These are phyloP conservation scores for Rhynchospora tenuis DNA, from an alignment of 176 grass and related monocot species.

Conservation along the genomic window DNA sequence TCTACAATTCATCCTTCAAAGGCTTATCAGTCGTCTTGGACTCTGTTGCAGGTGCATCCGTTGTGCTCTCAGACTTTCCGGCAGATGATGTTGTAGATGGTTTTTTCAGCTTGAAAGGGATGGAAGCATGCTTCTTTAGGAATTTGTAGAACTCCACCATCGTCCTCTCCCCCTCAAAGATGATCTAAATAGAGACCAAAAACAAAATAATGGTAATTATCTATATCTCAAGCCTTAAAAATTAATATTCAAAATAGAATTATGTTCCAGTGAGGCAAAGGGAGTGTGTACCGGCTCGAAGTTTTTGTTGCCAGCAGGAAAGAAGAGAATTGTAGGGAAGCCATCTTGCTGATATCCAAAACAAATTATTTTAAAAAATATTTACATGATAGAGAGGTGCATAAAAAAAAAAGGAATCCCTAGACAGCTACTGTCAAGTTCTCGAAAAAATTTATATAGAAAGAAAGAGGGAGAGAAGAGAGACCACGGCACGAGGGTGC, in stretches of 20 bases:
- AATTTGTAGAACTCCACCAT: conserved; percentile 91
- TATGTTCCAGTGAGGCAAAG: conserved; percentile 14
- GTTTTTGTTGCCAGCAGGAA: conserved; percentile 86
- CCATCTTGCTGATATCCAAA: conserved; percentile 57
- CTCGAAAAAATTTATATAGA: no score
- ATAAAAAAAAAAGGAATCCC: background rate
- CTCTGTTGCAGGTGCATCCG: background rate
- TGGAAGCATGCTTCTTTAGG: conserved; percentile 80
- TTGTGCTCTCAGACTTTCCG: background rate
- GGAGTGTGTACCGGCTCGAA: conserved; percentile 69
- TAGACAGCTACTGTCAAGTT: no score
- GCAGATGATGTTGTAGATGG: conserved; percentile 19
- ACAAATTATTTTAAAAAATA: conserved; percentile 3
- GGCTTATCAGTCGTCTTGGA: conserved; percentile 11
- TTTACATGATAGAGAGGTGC: conserved; percentile 7
- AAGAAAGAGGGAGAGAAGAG: background rate
- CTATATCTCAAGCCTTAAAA: background rate
- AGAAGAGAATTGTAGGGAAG: conserved; percentile 91
- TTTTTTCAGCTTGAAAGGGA: conserved; percentile 83
- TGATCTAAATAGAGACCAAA: conserved; percentile 37
- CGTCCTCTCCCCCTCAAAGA: conserved; percentile 62
- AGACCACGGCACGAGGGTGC: conserved; percentile 77
- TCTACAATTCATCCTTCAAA: conserved; percentile 79
- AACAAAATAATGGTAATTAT: background rate
- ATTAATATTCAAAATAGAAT: background rate